phyloP scores from a whole-genome alignment of 352 stramenopile species.

The Aphanomyces invadans region DNA sequence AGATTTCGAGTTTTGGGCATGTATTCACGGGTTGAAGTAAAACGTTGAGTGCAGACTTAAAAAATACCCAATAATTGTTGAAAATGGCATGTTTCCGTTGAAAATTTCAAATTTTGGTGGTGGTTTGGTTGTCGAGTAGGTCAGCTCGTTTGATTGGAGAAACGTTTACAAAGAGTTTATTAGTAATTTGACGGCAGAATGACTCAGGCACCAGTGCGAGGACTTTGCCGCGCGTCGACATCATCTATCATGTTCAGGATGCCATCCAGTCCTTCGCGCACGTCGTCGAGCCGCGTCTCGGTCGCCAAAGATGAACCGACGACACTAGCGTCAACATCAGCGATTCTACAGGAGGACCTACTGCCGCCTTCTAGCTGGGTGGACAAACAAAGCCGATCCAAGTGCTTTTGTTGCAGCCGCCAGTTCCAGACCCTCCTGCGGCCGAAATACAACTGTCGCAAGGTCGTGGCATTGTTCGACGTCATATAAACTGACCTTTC shows the following conservation, averaged over 20 bases:
- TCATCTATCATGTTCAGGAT: background rate
- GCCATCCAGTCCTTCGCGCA: background rate
- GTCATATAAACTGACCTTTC: too few species aligned
- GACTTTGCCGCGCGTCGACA: too few species aligned
- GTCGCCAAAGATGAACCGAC: background rate
- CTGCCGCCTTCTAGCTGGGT: conserved; percentile 11
- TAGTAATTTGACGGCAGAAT: too few species aligned
- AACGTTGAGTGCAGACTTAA: too few species aligned
- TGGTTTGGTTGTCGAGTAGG: too few species aligned
- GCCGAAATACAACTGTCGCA: conserved; percentile 23
- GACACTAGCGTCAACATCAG: background rate
- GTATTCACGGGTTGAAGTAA: too few species aligned
- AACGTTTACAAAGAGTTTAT: too few species aligned
- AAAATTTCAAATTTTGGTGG: too few species aligned
- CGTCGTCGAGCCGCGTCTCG: background rate
- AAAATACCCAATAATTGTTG: too few species aligned
- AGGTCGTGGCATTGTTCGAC: background rate
- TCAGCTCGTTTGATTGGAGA: background rate
- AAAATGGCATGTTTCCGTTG: too few species aligned
- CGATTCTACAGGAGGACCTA: background rate
- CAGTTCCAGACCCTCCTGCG: conserved; percentile 18
- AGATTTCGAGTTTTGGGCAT: too few species aligned
- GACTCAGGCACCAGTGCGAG: too few species aligned
- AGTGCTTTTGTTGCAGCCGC: conserved; percentile 17
- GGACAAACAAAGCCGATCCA: conserved; percentile 1